Conservation (phyloP, 768 basidiomycete genomes). For the Russula sp. region DNA sequence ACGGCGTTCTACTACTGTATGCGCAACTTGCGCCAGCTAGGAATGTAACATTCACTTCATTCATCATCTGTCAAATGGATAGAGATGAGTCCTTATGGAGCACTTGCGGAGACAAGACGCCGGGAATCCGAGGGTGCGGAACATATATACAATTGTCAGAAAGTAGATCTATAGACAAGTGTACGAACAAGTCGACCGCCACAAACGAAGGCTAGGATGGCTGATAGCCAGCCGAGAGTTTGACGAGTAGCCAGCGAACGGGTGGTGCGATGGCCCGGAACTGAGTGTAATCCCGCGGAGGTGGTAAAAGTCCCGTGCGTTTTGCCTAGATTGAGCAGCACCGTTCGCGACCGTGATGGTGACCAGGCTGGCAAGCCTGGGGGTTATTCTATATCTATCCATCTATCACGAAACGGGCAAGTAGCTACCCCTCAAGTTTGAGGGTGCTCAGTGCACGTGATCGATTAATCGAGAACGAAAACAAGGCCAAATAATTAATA, state of each 20-base stretch:
- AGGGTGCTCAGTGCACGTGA: neutral
- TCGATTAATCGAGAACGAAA: neutral
- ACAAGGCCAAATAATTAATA: neutral
- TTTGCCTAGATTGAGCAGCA: neutral
- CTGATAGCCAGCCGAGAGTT: neutral
- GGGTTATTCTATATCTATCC: neutral
- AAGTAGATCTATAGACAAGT: neutral
- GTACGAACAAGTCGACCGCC: neutral
- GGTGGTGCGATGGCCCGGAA: neutral
- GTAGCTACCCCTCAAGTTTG: neutral
- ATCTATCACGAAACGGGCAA: neutral
- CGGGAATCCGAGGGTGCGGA: neutral
- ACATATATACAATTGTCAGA: neutral
- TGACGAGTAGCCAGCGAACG: neutral
- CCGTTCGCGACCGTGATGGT: too few relatives aligned
- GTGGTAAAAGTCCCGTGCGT: neutral
- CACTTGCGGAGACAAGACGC: conserved; percentile 2
- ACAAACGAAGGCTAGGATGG: neutral
- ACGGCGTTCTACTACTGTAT: conserved; percentile 17
- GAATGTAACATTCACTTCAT: neutral
- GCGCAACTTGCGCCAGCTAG: neutral
- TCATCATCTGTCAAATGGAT: neutral
- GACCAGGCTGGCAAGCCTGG: neutral
- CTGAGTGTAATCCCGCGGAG: conserved; percentile 1
- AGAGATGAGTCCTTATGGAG: neutral